Conservation (phyloP, 1,284 basidiomycete species). For the Rhizopogon hawkerae region DNA sequence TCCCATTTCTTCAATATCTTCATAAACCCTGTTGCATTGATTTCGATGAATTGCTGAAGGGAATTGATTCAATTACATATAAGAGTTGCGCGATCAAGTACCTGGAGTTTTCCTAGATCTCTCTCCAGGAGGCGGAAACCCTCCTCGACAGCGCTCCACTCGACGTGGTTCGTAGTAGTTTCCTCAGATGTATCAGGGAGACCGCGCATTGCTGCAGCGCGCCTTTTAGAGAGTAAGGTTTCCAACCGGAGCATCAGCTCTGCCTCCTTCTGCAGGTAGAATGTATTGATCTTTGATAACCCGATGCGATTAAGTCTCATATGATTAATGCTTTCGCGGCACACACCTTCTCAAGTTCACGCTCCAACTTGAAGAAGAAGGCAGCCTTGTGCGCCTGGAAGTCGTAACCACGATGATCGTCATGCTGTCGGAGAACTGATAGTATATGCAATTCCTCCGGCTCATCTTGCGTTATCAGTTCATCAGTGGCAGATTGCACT, state of each 20-base stretch:
- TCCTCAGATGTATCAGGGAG: constrained; percentile 56
- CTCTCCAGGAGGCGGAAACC: constrained; percentile 93
- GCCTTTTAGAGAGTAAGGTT: constrained; percentile 89
- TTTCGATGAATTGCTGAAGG: constrained; percentile 87
- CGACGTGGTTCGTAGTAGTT: constrained; percentile 62
- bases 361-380: constrained; percentile 98
- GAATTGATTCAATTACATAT: constrained; percentile 14
- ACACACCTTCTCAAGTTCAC: constrained; percentile 92
- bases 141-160: constrained; percentile 92
- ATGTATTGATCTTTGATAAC: constrained; percentile 83
- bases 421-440: constrained; percentile 52
- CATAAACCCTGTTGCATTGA: constrained; percentile 95
- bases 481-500: constrained; percentile 12
- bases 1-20: constrained; percentile 99
- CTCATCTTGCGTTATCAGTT: constrained; percentile 22
- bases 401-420: constrained; percentile 60
- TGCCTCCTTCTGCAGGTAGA: constrained; percentile 97
- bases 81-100: constrained; percentile 29
- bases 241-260: constrained; percentile 89
- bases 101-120: constrained; percentile 95
- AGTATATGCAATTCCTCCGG: constrained; percentile 47
- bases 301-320: constrained; percentile 2
- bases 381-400: constrained; percentile 94
- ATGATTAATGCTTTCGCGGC: neutral
- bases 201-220: constrained; percentile 68